phyloP scores from a whole-genome alignment of 257 asterid species.

The Craterostigma plantagineum region DNA sequence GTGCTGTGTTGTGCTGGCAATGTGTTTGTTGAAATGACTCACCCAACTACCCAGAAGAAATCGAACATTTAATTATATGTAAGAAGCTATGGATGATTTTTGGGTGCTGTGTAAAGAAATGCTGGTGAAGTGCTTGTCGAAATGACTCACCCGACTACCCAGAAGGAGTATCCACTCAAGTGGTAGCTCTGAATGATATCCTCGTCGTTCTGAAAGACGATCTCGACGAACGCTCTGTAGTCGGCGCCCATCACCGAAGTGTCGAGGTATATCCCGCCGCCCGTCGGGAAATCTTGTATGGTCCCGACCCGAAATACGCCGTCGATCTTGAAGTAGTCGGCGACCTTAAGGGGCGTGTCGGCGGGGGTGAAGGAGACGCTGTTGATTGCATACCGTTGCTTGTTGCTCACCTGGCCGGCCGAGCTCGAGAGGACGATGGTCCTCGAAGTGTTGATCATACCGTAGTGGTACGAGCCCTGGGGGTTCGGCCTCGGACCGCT shows the following conservation, averaged over 20 bases:
- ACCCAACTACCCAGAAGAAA: no score
- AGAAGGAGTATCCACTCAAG: constrained; percentile 67
- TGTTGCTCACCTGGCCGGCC: constrained; percentile 52
- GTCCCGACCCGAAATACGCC: constrained; percentile 63
- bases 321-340: constrained; percentile 52
- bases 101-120: no score
- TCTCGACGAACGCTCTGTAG: constrained; percentile 55
- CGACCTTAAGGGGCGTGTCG: constrained; percentile 65
- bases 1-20: no score
- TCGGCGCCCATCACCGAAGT: constrained; percentile 60
- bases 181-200: constrained; percentile 73
- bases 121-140: no score
- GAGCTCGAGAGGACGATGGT: constrained; percentile 51
- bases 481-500: constrained; percentile 93
- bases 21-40: no score
- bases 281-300: constrained; percentile 38
- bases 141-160: constrained; percentile 92
- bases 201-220: constrained; percentile 56
- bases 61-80: no score
- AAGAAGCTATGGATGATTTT: no score
- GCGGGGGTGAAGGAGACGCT: constrained; percentile 53
- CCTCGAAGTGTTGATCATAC: constrained; percentile 58
- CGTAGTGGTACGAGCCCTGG: constrained; percentile 83
- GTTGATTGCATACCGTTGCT: constrained; percentile 70
- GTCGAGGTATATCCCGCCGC: constrained; percentile 69